Evolutionary conservation across 179 eudicot genomes (phyloP).

Genomic region (Actinidia chinensis): DNA sequence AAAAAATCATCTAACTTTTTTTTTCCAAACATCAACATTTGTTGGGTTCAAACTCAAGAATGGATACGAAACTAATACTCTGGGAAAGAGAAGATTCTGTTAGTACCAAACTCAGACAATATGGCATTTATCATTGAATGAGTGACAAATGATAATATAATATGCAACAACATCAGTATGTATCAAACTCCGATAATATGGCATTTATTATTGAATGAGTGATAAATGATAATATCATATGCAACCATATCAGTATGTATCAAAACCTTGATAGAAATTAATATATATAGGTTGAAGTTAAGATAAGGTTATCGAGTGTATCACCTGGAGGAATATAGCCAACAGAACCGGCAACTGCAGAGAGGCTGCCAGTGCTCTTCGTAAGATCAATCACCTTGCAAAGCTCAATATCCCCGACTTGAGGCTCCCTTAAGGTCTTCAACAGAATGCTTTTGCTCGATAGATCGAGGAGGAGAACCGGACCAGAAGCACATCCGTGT

Average conservation of each 20-base stretch:
- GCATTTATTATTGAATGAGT: neutral
- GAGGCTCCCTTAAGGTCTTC: constrained; percentile 76
- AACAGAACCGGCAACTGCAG: constrained; percentile 79
- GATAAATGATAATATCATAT: neutral
- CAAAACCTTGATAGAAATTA: neutral
- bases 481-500: constrained; percentile 64
- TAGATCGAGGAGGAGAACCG: constrained; percentile 71
- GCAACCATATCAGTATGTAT: neutral
- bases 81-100: neutral
- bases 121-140: neutral
- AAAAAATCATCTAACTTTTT: neutral
- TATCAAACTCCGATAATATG: neutral
- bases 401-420: constrained; percentile 82
- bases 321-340: constrained; percentile 97
- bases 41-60: neutral
- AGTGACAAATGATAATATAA: neutral
- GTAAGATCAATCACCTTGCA: constrained; percentile 83
- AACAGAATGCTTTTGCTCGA: constrained; percentile 63
- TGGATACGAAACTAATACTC: neutral
- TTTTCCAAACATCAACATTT: neutral
- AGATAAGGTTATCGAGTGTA: neutral
- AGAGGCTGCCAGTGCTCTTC: constrained; percentile 68
- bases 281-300: neutral
- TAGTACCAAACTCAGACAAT: too few relatives aligned
- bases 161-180: neutral